Percentiles rank a stretch among this genome's conserved stretches.
Evolutionary conservation across 2,329 filamentous ascomycete species (phyloP).

Genomic region (Ophiostoma pallidulum): DNA sequence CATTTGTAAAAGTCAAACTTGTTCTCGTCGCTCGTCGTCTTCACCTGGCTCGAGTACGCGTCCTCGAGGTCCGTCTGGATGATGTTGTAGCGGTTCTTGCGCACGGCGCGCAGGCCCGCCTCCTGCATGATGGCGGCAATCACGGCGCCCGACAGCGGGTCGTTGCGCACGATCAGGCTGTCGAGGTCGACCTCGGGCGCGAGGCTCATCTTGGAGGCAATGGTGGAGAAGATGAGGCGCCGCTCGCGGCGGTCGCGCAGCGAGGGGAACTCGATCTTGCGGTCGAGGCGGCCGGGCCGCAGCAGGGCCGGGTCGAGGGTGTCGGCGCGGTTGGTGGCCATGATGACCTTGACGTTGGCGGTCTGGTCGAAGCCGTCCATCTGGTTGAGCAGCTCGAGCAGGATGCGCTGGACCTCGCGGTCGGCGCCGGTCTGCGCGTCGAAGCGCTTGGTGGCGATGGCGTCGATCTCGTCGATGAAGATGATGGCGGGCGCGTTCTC

Average conservation of each 20-base stretch:
- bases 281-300: slow-evolving; percentile 86
- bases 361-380: slow-evolving; percentile 99
- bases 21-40: slow-evolving; percentile 57
- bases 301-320: slow-evolving; percentile 92
- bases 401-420: slow-evolving; percentile 94
- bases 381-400: slow-evolving; percentile 94
- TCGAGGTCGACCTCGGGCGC: slow-evolving; percentile 95
- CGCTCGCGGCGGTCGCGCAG: slow-evolving; percentile 89
- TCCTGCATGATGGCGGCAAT: slow-evolving; percentile 99
- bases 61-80: slow-evolving; percentile 96
- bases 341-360: slow-evolving; percentile 99
- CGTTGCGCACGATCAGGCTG: slow-evolving; percentile 91
- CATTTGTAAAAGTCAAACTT: slow-evolving; percentile 93
- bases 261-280: slow-evolving; percentile 98
- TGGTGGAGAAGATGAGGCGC: slow-evolving; percentile 94
- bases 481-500: slow-evolving; percentile 98
- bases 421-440: slow-evolving; percentile 97
- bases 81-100: slow-evolving; percentile 99
- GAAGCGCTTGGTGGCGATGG: slow-evolving; percentile 97
- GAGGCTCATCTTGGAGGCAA: slow-evolving; percentile 92
- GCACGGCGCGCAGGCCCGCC: slow-evolving; percentile 82
- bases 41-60: slow-evolving; percentile 94
- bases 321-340: slow-evolving; percentile 98
- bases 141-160: slow-evolving; percentile 87
- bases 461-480: slow-evolving; percentile 99